phyloP scores from a whole-genome alignment of 495 filamentous ascomycete genomes.

The Aspergillus sclerotiicarbonarius region DNA sequence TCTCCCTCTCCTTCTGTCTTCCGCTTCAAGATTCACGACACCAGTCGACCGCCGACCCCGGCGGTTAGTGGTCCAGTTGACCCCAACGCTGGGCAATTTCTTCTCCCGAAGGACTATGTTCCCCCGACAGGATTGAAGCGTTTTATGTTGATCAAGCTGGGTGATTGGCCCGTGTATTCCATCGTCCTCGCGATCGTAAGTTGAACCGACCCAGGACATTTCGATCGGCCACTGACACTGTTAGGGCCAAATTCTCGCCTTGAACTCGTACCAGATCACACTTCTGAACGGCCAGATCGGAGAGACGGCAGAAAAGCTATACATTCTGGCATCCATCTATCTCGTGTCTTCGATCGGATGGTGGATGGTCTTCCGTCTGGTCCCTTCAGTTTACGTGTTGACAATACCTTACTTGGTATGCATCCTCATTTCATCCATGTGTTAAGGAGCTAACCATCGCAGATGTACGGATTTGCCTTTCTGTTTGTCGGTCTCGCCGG shows the following conservation, averaged over 20 bases:
- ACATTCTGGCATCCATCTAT: slow-evolving; percentile 62
- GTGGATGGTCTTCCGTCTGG: slow-evolving; percentile 65
- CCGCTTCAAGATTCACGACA: slow-evolving; percentile 27
- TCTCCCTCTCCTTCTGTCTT: slow-evolving; percentile 26
- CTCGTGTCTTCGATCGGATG: slow-evolving; percentile 57
- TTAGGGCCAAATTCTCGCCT: slow-evolving; percentile 61
- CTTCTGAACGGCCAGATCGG: slow-evolving; percentile 62
- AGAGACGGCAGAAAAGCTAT: slow-evolving; percentile 59
- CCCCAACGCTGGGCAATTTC: slow-evolving; percentile 47
- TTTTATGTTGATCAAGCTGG: slow-evolving; percentile 40
- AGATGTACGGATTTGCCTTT: slow-evolving; percentile 58
- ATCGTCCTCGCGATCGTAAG: slow-evolving; percentile 53
- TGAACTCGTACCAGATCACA: slow-evolving; percentile 69
- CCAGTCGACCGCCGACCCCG: neutral
- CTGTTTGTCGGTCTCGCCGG: slow-evolving; percentile 58
- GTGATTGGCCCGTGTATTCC: slow-evolving; percentile 70
- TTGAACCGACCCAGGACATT: too few species aligned
- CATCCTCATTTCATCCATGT: neutral
- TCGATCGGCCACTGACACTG: too few species aligned
- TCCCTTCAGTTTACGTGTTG: slow-evolving; percentile 32
- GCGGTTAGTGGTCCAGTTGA: neutral
- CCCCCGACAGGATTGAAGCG: slow-evolving; percentile 64
- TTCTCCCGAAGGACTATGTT: slow-evolving; percentile 60
- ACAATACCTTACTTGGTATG: slow-evolving; percentile 1
- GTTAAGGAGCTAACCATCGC: neutral